These are phyloP conservation scores for Logfia minima DNA, from an alignment of 129 eudicot species.

Conservation along the genomic window DNA sequence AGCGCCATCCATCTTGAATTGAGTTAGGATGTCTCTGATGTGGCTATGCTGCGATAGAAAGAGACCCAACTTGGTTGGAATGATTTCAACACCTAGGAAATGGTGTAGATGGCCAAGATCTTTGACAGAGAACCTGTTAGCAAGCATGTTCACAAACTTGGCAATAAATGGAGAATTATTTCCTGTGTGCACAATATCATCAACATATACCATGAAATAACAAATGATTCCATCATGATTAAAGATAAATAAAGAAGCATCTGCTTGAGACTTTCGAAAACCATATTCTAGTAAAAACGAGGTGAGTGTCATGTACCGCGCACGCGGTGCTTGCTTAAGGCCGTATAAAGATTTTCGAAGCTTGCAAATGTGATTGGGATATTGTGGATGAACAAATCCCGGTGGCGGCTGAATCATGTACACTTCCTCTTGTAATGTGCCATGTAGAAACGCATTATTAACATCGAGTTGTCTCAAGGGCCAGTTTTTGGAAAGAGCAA, in stretches of 20 bases:
- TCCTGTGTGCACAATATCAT: not conserved
- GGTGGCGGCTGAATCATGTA: no score
- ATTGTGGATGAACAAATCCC: no score
- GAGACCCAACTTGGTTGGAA: not conserved
- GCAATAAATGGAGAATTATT: not conserved
- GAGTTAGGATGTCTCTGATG: not conserved
- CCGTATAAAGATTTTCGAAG: not conserved
- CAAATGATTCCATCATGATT: no score
- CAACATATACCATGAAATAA: no score
- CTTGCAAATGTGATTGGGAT: not conserved
- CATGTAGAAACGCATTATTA: not conserved
- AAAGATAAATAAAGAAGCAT: no score
- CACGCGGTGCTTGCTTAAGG: not conserved
- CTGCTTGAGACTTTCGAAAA: not conserved
- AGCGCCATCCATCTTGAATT: constrained; percentile 1
- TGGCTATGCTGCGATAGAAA: not conserved
- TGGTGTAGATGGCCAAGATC: not conserved
- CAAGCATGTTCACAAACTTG: no score
- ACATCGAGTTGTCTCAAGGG: not conserved
- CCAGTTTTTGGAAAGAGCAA: not conserved
- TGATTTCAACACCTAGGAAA: not conserved
- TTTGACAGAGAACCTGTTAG: not conserved
- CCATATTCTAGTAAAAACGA: not conserved
- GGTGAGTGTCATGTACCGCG: not conserved
- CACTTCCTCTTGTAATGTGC: no score